Percentiles rank a stretch among this genome's conserved stretches.
Evolutionary conservation across 73 alveolate genomes (phyloP).

Genomic region (Stentor coeruleus): DNA sequence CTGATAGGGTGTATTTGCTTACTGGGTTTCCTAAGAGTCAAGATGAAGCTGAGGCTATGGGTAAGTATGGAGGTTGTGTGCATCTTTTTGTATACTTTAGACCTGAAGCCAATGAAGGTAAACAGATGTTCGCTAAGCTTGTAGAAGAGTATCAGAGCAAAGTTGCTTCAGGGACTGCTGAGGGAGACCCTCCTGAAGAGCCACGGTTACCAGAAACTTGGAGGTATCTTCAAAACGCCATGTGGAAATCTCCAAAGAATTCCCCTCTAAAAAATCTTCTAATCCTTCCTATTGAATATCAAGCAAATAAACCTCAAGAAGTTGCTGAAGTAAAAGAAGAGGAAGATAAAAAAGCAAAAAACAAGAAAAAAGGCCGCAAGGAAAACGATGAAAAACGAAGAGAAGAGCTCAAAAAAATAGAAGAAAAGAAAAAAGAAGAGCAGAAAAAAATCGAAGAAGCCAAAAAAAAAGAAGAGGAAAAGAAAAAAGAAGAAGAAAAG

Average conservation of each 20-base stretch:
- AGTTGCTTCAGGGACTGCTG: not conserved
- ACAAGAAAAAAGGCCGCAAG: not conserved
- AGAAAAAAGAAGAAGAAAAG: not conserved
- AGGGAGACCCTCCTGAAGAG: not conserved
- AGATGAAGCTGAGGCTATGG: slow-evolving; percentile 24
- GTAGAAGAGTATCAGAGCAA: not conserved
- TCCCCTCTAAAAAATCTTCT: not conserved
- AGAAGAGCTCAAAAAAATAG: not conserved
- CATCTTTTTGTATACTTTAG: not conserved
- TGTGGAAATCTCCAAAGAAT: not conserved
- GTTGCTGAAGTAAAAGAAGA: not conserved
- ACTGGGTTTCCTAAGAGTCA: slow-evolving; percentile 4
- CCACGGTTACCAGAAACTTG: slow-evolving; percentile 4
- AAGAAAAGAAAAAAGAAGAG: not conserved
- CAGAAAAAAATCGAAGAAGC: not conserved
- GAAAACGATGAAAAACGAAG: slow-evolving; percentile 1
- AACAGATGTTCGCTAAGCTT: not conserved
- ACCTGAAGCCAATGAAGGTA: not conserved
- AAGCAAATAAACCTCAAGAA: slow-evolving; percentile 5
- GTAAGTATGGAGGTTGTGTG: not conserved
- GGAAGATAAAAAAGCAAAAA: not conserved
- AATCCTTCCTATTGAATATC: not conserved
- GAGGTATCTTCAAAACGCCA: not conserved
- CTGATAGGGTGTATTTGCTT: not conserved
- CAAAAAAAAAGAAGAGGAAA: slow-evolving; percentile 8